Conservation (phyloP, 768 basidiomycete genomes). For the Chalciporus sphaerocephalus region DNA sequence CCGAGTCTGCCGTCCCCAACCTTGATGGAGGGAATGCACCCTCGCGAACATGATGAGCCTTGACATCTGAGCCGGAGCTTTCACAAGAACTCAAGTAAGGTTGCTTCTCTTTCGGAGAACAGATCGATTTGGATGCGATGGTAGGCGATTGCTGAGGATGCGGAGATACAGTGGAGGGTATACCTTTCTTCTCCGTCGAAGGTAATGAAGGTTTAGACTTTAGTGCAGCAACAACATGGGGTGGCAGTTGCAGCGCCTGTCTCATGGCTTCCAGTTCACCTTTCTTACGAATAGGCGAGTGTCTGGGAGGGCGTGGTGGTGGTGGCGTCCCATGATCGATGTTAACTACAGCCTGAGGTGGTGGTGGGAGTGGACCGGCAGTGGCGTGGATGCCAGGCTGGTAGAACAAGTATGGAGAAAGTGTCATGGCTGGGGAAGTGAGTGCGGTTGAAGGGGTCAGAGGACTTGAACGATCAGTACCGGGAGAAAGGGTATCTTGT, state of each 20-base stretch:
- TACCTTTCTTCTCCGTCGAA: constrained; percentile 14
- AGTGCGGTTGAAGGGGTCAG: constrained; percentile 24
- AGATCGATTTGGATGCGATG: not conserved
- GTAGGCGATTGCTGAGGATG: constrained; percentile 23
- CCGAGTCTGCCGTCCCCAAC: constrained; percentile 25
- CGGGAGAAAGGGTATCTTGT: constrained; percentile 29
- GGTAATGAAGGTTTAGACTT: constrained; percentile 19
- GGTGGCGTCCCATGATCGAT: constrained; percentile 47
- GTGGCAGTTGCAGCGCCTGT: constrained; percentile 55
- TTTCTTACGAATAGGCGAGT: constrained; percentile 48
- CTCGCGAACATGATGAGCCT: constrained; percentile 46
- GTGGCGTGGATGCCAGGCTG: constrained; percentile 66
- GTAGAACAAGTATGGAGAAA: constrained; percentile 51
- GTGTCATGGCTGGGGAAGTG: constrained; percentile 25
- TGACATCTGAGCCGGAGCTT: constrained; percentile 15
- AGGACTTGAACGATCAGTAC: constrained; percentile 22
- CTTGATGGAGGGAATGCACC: constrained; percentile 60
- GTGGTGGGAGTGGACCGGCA: constrained; percentile 69
- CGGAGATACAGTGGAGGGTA: constrained; percentile 29
- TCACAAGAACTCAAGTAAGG: constrained; percentile 21
- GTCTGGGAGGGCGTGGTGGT: constrained; percentile 57
- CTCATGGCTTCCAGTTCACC: constrained; percentile 55
- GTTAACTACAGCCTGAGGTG: constrained; percentile 54
- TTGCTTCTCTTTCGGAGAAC: constrained; percentile 6
- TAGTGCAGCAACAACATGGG: constrained; percentile 47